A percentile compares a stretch with the other conserved stretches of the same genome.
Evolutionary conservation across 106 monocot genomes (phyloP).

Genomic region (Cymbidium sinense): DNA sequence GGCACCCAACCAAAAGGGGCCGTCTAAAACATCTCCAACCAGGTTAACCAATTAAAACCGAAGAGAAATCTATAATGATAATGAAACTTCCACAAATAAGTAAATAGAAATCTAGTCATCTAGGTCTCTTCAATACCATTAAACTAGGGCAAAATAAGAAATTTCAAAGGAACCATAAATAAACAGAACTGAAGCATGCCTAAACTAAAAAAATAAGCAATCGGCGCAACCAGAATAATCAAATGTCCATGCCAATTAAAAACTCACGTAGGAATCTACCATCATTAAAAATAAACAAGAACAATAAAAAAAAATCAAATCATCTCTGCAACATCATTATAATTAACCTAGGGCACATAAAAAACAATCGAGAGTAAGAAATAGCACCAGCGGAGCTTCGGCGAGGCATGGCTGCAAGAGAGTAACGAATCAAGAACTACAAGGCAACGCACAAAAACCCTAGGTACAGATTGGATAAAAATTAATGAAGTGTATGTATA

Average conservation of each 20-base stretch:
- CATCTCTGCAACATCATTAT: background rate
- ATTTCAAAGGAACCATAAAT: no score
- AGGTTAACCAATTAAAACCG: background rate
- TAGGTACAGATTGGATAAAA: no score
- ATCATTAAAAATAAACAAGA: background rate
- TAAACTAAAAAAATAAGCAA: no score
- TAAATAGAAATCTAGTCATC: background rate
- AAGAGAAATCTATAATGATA: background rate
- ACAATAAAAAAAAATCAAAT: background rate
- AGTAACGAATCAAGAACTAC: conserved; percentile 4
- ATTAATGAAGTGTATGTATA: no score
- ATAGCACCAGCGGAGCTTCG: conserved; percentile 1
- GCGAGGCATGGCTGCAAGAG: conserved; percentile 11
- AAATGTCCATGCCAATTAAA: no score
- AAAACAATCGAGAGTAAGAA: background rate
- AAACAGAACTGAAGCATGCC: no score
- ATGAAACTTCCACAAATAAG: background rate
- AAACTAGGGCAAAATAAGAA: no score
- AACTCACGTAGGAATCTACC: background rate
- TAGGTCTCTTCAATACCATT: no score
- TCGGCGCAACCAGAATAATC: no score
- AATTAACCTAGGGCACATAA: no score
- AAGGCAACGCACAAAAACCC: background rate
- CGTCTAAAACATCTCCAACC: background rate
- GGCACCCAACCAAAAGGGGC: background rate